Evolutionary conservation across 257 asterid genomes (phyloP), one percentile per base, ranked within the genome.

Genomic region (Solanum chiquidenum): DNA sequence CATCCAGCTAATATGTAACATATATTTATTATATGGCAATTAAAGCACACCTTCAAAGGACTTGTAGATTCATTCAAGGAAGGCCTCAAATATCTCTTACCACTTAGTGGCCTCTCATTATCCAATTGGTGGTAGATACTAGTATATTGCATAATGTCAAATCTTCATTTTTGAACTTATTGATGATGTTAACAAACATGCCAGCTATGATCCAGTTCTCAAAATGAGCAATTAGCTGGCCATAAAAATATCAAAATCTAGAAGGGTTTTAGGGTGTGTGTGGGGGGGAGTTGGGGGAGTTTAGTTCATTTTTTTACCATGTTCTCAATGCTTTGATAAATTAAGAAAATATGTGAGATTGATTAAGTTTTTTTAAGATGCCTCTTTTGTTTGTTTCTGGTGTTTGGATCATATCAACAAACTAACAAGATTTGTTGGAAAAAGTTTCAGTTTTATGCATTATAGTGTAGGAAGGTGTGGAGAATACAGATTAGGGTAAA

Each of bases 161-260:
- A 82, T 82, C 68, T 82, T 31, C 14, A 29, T 49, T 49, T 46
- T 82, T 82, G 29, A 49, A 49, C 68, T 80, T 80, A 80, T 80
- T 80, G 76, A 23, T 52, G 64, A 55, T 84, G 49, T 87, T 84
- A 16, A 83, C 74, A 68, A 87, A 66, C 83, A 85, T 49, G 91
- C 88, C 91, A 89, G 87, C 90, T 87, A 85, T 79, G 79, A 38
- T 69, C 55, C 44, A 82, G 69, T 82, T 49, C 60, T 79, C 85
- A 80, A 46, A 80, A 46, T 80, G 16, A 80, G 68, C 11, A 80
- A 80, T 27, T 44, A 80, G 85, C 85, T 80, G 85, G 85, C 85
- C 66, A 14, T 4, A 25, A 46, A 79, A 27, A 29, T 25, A 77
- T 80, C 85, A 44, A 80, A 80, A 80, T 46, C 66, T 44, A 80